Percentiles rank a stretch among this genome's conserved stretches.
phyloP scores from a whole-genome alignment of 768 basidiomycete genomes.

The Xerocomus brunneocitrinus region DNA sequence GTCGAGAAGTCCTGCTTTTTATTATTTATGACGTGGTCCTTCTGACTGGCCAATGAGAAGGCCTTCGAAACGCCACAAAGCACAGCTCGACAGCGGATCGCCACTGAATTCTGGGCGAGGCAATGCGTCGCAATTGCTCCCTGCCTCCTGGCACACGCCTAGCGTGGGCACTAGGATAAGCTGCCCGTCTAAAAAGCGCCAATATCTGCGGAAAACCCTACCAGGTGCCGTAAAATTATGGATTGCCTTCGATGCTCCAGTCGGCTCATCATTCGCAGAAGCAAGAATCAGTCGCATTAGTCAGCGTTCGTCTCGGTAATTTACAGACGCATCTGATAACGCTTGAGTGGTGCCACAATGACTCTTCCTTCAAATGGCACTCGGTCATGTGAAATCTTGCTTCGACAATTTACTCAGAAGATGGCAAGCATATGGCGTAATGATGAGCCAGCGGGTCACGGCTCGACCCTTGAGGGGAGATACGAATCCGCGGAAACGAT shows the following conservation, averaged over 20 bases:
- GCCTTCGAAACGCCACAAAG: conserved; percentile 24
- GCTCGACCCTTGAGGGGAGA: conserved; percentile 4
- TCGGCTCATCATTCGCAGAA: conserved; percentile 9
- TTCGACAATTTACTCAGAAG: conserved; percentile 1
- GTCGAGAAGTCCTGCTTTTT: conserved; percentile 12
- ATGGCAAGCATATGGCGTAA: conserved; percentile 1
- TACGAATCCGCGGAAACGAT: conserved; percentile 10
- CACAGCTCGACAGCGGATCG: conserved; percentile 7
- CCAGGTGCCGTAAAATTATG: conserved; percentile 20
- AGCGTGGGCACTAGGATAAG: background rate
- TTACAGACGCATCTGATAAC: background rate
- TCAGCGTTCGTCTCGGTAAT: conserved; percentile 12
- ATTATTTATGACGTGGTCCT: conserved; percentile 17
- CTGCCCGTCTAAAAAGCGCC: background rate
- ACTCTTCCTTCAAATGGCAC: background rate
- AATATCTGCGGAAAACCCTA: background rate
- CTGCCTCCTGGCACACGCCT: background rate
- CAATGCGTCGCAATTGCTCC: background rate
- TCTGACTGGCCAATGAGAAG: conserved; percentile 2
- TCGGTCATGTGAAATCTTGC: background rate
- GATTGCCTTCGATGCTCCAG: conserved; percentile 1
- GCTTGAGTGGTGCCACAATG: background rate
- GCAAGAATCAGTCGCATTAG: conserved; percentile 9
- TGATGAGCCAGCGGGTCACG: conserved; percentile 1
- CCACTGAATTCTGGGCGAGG: background rate